Evolutionary conservation across 495 filamentous ascomycete species (phyloP).

Genomic region (Hyaloscypha finlandica): DNA sequence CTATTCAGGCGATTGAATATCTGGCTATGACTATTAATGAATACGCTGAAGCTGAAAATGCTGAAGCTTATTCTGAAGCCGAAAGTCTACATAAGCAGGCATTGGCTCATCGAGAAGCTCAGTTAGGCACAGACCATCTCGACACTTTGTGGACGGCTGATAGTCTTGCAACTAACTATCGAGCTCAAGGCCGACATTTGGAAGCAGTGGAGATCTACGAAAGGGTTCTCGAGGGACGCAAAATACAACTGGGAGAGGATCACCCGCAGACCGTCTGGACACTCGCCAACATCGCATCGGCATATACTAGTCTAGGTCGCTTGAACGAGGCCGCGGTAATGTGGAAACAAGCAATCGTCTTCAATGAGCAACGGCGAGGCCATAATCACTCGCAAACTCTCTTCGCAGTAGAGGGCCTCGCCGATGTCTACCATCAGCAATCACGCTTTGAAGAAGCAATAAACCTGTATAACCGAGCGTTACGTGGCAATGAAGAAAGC

Average conservation of each 20-base stretch:
- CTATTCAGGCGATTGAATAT: conserved; percentile 19
- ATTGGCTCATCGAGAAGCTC: conserved; percentile 11
- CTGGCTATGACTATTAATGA: conserved; percentile 30
- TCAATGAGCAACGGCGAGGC: conserved; percentile 29
- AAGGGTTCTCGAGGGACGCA: conserved; percentile 19
- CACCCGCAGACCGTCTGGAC: conserved; percentile 38
- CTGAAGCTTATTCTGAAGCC: conserved; percentile 33
- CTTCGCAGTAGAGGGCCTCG: conserved; percentile 3
- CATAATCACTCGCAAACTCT: conserved; percentile 39
- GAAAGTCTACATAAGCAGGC: conserved; percentile 31
- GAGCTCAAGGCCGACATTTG: conserved; percentile 32
- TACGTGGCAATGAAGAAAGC: background rate
- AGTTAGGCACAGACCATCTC: conserved; percentile 1
- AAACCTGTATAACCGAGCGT: background rate
- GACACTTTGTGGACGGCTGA: conserved; percentile 20
- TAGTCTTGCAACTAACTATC: conserved; percentile 34
- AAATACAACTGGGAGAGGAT: conserved; percentile 31
- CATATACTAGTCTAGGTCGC: conserved; percentile 33
- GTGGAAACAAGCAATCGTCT: conserved; percentile 31
- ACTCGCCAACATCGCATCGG: conserved; percentile 35
- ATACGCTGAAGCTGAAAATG: conserved; percentile 27
- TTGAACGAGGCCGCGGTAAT: conserved; percentile 37
- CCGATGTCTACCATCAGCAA: background rate
- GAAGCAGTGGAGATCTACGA: conserved; percentile 35
- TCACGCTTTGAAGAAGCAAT: background rate